A percentile compares a stretch with the other conserved stretches of the same genome.
These are phyloP conservation scores for Dipodascopsis tothii DNA, from an alignment of 805 yeast genomes.

Conservation along the genomic window DNA sequence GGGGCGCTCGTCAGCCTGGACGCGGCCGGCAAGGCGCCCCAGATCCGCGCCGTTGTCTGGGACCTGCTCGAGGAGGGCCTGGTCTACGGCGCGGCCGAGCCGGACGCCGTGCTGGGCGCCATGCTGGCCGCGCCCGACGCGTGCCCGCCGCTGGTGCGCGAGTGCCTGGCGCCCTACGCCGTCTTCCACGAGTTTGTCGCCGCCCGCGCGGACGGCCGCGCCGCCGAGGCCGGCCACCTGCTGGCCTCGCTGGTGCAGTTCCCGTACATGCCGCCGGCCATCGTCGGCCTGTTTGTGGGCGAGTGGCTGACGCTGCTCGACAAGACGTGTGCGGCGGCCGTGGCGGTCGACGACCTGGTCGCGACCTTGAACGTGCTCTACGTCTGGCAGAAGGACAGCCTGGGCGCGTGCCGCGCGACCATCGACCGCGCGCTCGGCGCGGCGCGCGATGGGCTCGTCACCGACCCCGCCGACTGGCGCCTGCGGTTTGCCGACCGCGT, in stretches of 20 bases:
- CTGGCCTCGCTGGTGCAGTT: constrained; percentile 27
- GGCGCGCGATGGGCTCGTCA: background rate
- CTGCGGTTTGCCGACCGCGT: background rate
- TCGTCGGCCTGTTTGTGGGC: constrained; percentile 8
- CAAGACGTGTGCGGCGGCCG: constrained; percentile 11
- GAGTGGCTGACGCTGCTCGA: constrained; percentile 9
- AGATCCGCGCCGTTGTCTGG: constrained; percentile 26
- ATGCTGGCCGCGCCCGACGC: constrained; percentile 12
- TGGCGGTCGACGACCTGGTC: constrained; percentile 17
- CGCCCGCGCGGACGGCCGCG: constrained; percentile 5
- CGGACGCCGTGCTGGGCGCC: constrained; percentile 11
- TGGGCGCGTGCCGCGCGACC: too few species aligned
- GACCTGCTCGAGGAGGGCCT: constrained; percentile 25
- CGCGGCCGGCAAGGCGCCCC: constrained; percentile 17
- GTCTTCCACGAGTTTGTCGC: constrained; percentile 23
- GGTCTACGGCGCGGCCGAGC: constrained; percentile 13
- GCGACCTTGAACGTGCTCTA: constrained; percentile 23
- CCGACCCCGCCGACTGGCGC: background rate
- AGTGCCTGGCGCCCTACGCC: constrained; percentile 31
- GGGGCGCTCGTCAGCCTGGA: constrained; percentile 27
- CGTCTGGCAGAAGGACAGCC: constrained; percentile 22
- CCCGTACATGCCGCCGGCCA: constrained; percentile 25
- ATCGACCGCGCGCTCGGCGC: too few species aligned
- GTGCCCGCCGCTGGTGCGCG: constrained; percentile 22
- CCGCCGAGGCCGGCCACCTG: constrained; percentile 19